Evolutionary conservation across 2,329 filamentous ascomycete genomes (phyloP).

Genomic region (Apiospora malaysiana): DNA sequence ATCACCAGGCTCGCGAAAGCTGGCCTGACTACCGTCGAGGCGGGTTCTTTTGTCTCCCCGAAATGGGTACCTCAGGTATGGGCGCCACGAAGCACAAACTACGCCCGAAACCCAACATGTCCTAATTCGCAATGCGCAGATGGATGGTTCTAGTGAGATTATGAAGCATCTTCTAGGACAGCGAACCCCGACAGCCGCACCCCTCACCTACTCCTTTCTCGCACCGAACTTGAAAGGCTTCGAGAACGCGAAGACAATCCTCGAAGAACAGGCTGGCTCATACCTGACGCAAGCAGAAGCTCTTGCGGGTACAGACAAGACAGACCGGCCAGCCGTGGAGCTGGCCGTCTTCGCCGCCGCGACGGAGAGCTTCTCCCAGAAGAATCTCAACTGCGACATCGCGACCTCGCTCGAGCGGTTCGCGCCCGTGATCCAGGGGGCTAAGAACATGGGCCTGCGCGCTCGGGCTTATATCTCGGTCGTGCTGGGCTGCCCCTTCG

Average conservation of each 20-base stretch:
- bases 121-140: constrained; percentile 51
- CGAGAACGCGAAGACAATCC: constrained; percentile 62
- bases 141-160: constrained; percentile 80
- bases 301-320: constrained; percentile 42
- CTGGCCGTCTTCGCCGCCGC: constrained; percentile 83
- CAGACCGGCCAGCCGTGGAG: constrained; percentile 62
- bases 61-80: constrained; percentile 71
- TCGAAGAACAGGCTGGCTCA: constrained; percentile 56
- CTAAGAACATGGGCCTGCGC: constrained; percentile 68
- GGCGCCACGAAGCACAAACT: constrained; percentile 11
- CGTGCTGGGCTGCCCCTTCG: constrained; percentile 80
- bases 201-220: constrained; percentile 80
- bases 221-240: constrained; percentile 79
- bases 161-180: constrained; percentile 69
- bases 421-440: constrained; percentile 70
- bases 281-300: constrained; percentile 58
- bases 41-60: constrained; percentile 71
- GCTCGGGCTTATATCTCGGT: constrained; percentile 83
- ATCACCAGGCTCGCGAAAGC: constrained; percentile 61
- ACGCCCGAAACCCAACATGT: background rate
- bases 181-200: constrained; percentile 57
- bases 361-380: constrained; percentile 79
- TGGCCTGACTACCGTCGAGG: constrained; percentile 66
- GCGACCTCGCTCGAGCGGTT: constrained; percentile 75
- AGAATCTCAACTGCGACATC: constrained; percentile 83